A percentile compares a stretch with the other conserved stretches of the same genome.
phyloP scores from a whole-genome alignment of 108 stramenopile genomes.

The Cyclotella choctawhatcheeana region DNA sequence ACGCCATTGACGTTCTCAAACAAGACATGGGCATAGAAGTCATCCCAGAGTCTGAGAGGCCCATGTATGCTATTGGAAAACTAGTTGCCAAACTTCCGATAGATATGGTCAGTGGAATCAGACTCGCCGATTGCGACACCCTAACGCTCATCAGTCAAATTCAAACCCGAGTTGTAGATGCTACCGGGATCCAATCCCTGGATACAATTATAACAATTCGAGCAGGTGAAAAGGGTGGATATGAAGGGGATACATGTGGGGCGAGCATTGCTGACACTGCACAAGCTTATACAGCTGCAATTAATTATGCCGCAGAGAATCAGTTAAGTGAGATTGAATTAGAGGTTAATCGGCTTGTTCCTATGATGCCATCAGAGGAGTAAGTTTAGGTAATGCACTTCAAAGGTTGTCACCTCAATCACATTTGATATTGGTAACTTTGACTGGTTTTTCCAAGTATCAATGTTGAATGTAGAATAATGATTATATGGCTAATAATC shows the following conservation, averaged over 20 bases:
- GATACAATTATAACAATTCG: constrained; percentile 50
- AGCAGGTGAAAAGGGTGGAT: constrained; percentile 36
- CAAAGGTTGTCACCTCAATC: no score
- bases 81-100: constrained; percentile 39
- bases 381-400: no score
- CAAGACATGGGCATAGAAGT: constrained; percentile 40
- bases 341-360: constrained; percentile 44
- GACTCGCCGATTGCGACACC: constrained; percentile 41
- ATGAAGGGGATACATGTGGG: constrained; percentile 26
- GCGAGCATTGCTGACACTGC: constrained; percentile 30
- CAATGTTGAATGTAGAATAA: neutral
- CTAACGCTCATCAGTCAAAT: constrained; percentile 41
- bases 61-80: constrained; percentile 47
- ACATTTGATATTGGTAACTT: neutral
- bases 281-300: constrained; percentile 36
- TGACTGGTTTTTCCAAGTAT: no score
- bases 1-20: constrained; percentile 37
- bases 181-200: constrained; percentile 43
- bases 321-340: constrained; percentile 35
- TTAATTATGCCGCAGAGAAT: constrained; percentile 38
- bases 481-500: neutral
- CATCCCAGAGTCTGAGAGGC: constrained; percentile 33
- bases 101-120: constrained; percentile 32
- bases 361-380: constrained; percentile 35
- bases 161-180: constrained; percentile 27